These are phyloP conservation scores for Isoetes taiwanensis DNA, from an alignment of 75 land plant species.

Conservation along the genomic window DNA sequence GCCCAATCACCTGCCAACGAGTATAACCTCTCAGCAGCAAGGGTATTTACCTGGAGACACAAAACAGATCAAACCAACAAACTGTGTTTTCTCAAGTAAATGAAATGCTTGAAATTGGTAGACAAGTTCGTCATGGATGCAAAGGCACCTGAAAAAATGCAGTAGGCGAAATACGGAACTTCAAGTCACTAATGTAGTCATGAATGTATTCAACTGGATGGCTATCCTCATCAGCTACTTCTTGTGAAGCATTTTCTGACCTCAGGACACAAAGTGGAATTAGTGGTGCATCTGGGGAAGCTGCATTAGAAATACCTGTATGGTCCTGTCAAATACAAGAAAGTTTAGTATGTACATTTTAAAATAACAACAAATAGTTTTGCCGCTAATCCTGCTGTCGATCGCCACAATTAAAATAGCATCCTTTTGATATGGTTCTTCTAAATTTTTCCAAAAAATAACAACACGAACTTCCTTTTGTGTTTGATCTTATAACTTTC, in stretches of 20 bases:
- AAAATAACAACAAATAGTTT: too few species aligned
- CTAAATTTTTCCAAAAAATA: too few species aligned
- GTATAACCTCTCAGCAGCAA: constrained; percentile 93
- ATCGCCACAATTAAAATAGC: too few species aligned
- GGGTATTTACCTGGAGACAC: constrained; percentile 73
- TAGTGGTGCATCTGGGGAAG: constrained; percentile 79
- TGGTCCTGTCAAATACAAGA: constrained; percentile 56
- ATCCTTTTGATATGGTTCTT: too few species aligned
- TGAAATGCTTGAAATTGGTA: too few species aligned
- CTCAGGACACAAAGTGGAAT: constrained; percentile 33
- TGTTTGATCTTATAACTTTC: too few species aligned
- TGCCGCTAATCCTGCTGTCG: too few species aligned
- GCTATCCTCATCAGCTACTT: neutral
- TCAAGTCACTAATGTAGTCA: constrained; percentile 63
- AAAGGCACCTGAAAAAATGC: constrained; percentile 92
- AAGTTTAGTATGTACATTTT: too few species aligned
- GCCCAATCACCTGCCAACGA: constrained; percentile 99
- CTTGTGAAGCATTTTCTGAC: neutral
- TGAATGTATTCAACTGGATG: constrained; percentile 49
- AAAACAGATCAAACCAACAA: neutral
- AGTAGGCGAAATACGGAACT: constrained; percentile 85
- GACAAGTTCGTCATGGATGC: too few species aligned
- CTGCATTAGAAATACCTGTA: constrained; percentile 84
- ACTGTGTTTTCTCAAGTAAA: too few species aligned
- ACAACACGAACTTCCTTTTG: too few species aligned